phyloP scores from a whole-genome alignment of 1,284 basidiomycete genomes.

The Tetrapyrgos nigripes region DNA sequence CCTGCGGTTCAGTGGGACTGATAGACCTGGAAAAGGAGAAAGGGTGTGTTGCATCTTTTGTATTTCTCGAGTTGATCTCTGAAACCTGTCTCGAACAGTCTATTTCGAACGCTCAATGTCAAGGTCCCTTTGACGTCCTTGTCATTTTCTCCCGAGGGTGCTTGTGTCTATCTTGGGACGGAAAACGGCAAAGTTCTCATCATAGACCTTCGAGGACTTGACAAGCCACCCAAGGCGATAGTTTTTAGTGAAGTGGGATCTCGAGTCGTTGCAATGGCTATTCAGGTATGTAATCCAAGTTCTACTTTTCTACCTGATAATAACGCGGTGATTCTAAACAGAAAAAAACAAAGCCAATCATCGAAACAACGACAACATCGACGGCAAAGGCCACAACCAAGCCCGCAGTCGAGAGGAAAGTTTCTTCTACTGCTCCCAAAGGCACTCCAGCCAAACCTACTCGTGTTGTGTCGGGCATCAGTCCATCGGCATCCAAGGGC shows the following conservation, averaged over 20 bases:
- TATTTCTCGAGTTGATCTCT: not conserved
- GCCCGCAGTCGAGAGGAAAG: conserved; percentile 3
- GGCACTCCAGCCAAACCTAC: conserved; percentile 3
- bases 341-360: conserved; percentile 34
- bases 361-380: conserved; percentile 2
- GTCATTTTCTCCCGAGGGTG: conserved; percentile 72
- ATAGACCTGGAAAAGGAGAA: conserved; percentile 79
- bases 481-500: not conserved
- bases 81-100: no score
- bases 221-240: conserved; percentile 63
- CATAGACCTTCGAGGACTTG: conserved; percentile 66
- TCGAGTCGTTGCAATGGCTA: conserved; percentile 56
- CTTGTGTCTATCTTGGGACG: conserved; percentile 67
- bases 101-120: conserved; percentile 60
- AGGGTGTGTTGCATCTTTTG: conserved; percentile 48
- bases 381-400: no score
- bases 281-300: conserved; percentile 57
- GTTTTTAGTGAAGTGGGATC: conserved; percentile 52
- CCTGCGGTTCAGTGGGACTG: conserved; percentile 58
- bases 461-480: not conserved
- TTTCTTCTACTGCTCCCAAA: conserved; percentile 7
- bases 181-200: conserved; percentile 65
- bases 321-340: conserved; percentile 17
- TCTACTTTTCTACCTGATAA: not conserved
- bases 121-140: conserved; percentile 60